These are phyloP conservation scores for Hygrophorus pudorinus DNA, from an alignment of 768 basidiomycete species.

Conservation along the genomic window DNA sequence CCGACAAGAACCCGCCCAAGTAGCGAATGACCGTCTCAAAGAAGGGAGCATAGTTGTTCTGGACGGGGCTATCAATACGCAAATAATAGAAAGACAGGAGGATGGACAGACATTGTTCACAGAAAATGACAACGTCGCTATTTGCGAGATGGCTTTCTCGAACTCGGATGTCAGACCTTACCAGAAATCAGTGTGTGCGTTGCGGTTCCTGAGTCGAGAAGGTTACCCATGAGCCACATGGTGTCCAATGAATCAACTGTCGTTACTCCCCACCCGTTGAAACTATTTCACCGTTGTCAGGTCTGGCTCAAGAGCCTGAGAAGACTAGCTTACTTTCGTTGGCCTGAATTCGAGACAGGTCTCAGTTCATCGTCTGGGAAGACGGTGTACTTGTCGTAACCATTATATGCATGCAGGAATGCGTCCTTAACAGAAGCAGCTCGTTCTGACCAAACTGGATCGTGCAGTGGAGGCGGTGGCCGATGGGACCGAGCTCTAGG, in stretches of 20 bases:
- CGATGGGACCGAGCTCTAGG: too few species aligned
- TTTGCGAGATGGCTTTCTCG: conserved; percentile 38
- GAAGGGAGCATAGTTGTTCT: conserved; percentile 43
- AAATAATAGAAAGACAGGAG: background rate
- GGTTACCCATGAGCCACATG: conserved; percentile 72
- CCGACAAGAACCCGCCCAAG: conserved; percentile 68
- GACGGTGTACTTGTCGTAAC: conserved; percentile 51
- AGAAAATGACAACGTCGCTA: conserved; percentile 38
- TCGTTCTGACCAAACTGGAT: conserved; percentile 35
- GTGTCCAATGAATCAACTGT: conserved; percentile 75
- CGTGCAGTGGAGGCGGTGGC: too few species aligned
- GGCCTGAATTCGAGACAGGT: conserved; percentile 34
- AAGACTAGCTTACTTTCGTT: background rate
- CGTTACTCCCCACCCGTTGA: conserved; percentile 52
- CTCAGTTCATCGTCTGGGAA: conserved; percentile 50
- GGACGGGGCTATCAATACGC: too few species aligned
- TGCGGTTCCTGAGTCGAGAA: conserved; percentile 54
- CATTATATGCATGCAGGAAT: conserved; percentile 58
- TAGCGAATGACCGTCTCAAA: conserved; percentile 73
- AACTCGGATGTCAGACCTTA: conserved; percentile 56
- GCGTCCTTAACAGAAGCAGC: conserved; percentile 51
- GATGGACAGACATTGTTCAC: conserved; percentile 15
- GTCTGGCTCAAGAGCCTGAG: conserved; percentile 38
- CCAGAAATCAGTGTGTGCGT: conserved; percentile 34
- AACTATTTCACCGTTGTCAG: conserved; percentile 20